These are phyloP conservation scores for Fusarium sp. DNA, from an alignment of 2,329 filamentous ascomycete species.

Conservation along the genomic window DNA sequence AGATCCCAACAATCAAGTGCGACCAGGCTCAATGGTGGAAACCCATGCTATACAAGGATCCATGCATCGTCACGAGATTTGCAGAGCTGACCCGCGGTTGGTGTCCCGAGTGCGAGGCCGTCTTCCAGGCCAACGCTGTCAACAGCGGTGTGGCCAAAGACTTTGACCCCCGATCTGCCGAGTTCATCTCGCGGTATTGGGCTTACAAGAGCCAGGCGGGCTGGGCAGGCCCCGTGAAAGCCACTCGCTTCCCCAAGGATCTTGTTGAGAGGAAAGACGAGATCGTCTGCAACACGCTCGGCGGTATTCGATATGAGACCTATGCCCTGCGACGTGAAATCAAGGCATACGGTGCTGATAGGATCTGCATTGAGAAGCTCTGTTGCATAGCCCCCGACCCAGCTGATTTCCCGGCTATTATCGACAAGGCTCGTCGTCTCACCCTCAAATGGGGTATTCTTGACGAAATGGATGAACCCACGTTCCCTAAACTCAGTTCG, in stretches of 20 bases:
- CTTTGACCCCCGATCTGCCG: background rate
- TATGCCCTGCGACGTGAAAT: background rate
- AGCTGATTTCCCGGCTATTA: background rate
- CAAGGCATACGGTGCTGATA: background rate
- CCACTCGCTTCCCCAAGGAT: background rate
- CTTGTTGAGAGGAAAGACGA: background rate
- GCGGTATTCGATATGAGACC: background rate
- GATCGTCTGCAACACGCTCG: background rate
- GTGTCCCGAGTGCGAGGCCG: background rate
- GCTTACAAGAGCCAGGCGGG: background rate
- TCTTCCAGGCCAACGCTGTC: background rate
- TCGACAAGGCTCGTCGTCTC: background rate
- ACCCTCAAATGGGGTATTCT: background rate
- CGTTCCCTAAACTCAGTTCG: background rate
- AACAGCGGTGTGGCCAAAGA: background rate
- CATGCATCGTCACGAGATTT: background rate
- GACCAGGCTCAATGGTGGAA: background rate
- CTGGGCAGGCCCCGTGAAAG: background rate
- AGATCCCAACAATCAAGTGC: background rate
- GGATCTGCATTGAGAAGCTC: background rate
- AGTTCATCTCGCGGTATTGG: background rate
- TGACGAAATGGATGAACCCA: background rate
- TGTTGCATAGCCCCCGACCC: background rate
- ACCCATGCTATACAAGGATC: background rate
- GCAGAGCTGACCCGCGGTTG: background rate